A percentile compares a stretch with the other conserved stretches of the same genome.
These are phyloP conservation scores for Leonotis leonurus DNA, from an alignment of 257 asterid genomes.

Conservation along the genomic window DNA sequence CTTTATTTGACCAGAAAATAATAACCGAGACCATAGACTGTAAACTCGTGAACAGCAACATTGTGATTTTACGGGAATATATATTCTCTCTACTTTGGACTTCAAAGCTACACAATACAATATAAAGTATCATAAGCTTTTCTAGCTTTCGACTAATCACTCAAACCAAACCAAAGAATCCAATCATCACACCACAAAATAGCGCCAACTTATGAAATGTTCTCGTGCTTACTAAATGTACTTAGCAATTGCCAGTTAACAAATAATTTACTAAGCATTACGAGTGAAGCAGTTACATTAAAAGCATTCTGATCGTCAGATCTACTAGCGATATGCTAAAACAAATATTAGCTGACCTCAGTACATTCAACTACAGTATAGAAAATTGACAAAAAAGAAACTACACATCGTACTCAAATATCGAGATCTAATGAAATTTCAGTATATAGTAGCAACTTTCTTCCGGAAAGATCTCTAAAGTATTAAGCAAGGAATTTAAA, in stretches of 20 bases:
- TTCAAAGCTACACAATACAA: neutral
- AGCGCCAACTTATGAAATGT: neutral
- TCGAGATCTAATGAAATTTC: constrained; percentile 7
- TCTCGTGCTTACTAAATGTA: neutral
- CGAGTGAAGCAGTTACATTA: neutral
- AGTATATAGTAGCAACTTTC: neutral
- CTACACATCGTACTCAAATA: neutral
- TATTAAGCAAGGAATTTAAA: neutral
- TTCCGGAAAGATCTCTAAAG: neutral
- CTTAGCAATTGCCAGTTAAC: neutral
- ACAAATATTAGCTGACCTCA: neutral
- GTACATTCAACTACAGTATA: neutral
- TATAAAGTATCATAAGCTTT: neutral
- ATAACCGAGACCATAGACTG: neutral
- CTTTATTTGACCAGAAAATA: neutral
- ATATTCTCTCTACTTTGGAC: neutral
- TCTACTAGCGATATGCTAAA: constrained; percentile 7
- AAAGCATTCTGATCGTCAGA: constrained; percentile 10
- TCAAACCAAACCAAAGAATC: neutral
- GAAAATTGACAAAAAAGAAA: neutral
- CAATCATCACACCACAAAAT: neutral
- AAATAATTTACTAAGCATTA: neutral
- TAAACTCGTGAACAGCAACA: neutral
- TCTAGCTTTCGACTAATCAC: neutral
- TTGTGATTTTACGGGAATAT: neutral